Evolutionary conservation across 164 flowering plant species (phyloP), one percentile per base, ranked within the genome.

Genomic region (Aristolochia fimbriata): DNA sequence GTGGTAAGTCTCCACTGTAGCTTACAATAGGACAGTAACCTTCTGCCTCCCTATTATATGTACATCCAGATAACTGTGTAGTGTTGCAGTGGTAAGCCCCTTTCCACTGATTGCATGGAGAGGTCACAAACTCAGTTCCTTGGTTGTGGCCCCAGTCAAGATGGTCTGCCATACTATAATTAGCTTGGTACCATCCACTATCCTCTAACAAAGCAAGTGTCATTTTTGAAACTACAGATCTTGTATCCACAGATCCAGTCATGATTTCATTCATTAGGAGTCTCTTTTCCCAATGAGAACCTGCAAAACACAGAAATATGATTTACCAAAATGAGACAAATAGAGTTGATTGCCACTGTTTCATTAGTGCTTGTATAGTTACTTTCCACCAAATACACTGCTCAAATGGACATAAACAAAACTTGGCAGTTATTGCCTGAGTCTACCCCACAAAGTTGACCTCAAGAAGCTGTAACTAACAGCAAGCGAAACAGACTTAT

Each of bases 281-380:
- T 70, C 99, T 83, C 68, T 94, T 91, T 71, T 94, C 99, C 99
- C 99, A 94, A 53, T 94, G 99, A 23, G 99, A 94, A 30, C 99
- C 99, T 93, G 84, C 66, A 75, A 54, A 43, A 12, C 50, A 27
- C 55, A 61, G n/a, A 51, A 6, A 47, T 37, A 7, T 37, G 43
- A 37, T 37, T 37, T 37, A 37, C 43, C 4, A 24, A n/a, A 59
- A 59, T 37, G 45, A 46, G 27, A 6, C 17, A 23, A 20, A 30
- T 20, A 20, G 11, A 25, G 24, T 22, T 11, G 31, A 12, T 11
- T 57, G 33, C 57, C 37, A 47, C 15, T 47, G 20, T 30, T 43
- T 55, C 50, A 41, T 24, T 30, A 22, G 23, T 47, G 19, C 41
- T 37, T 64, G 99, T 85, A 70, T 91, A 85, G 66, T 90, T 31